Percentiles rank a stretch among this genome's conserved stretches.
Conservation (phyloP, 2,329 filamentous ascomycete genomes). For the Fusarium chuoi region DNA sequence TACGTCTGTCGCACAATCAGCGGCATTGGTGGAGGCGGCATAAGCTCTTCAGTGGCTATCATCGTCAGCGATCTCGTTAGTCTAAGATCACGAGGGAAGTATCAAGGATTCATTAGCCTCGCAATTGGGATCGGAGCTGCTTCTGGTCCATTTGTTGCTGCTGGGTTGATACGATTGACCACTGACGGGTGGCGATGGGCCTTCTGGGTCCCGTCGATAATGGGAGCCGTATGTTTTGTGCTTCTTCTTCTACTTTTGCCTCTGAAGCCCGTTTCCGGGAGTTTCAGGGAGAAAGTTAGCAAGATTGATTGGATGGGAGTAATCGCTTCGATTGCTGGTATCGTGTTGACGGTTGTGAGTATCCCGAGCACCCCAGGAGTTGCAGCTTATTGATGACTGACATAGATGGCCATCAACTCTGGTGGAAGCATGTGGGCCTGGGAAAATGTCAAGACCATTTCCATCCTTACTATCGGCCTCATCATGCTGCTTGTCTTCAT, state of each 20-base stretch:
- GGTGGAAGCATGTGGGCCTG: slow-evolving; percentile 58
- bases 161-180: not conserved
- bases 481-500: slow-evolving; percentile 70
- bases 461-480: slow-evolving; percentile 75
- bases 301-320: slow-evolving; percentile 5
- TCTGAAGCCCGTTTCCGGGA: not conserved
- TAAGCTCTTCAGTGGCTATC: not conserved
- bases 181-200: not conserved
- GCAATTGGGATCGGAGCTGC: not conserved
- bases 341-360: not conserved
- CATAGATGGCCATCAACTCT: not conserved
- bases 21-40: not conserved
- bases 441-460: slow-evolving; percentile 75
- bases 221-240: not conserved
- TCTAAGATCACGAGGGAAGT: slow-evolving; percentile 49
- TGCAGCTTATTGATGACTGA: accelerated
- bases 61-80: not conserved
- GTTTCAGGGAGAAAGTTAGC: not conserved
- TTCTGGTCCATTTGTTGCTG: not conserved
- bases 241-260: not conserved
- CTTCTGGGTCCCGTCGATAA: not conserved
- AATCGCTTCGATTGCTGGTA: not conserved
- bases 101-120: slow-evolving; percentile 5
- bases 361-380: accelerated
- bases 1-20: not conserved